phyloP scores from a whole-genome alignment of 495 filamentous ascomycete species.

The Xylaria nigripes region DNA sequence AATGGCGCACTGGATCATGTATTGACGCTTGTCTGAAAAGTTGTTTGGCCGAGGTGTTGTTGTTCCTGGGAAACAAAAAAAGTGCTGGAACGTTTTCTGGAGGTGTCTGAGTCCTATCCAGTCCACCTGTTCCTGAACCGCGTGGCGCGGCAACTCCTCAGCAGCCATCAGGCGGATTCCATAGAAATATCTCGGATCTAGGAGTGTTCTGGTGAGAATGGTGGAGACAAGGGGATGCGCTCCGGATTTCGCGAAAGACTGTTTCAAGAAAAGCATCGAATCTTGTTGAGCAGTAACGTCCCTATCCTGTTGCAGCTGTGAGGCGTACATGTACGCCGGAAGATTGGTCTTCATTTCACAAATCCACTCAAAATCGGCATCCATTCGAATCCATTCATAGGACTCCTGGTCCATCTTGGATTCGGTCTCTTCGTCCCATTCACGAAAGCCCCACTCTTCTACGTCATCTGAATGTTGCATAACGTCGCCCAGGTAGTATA shows the following conservation, averaged over 20 bases:
- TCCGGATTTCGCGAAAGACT: constrained; percentile 21
- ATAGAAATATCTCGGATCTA: constrained; percentile 89
- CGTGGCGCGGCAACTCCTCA: constrained; percentile 63
- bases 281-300: constrained; percentile 95
- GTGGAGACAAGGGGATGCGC: constrained; percentile 71
- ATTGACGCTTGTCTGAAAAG: constrained; percentile 74
- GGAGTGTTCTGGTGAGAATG: constrained; percentile 76
- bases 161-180: constrained; percentile 81
- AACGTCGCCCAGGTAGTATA: constrained; percentile 91
- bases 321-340: constrained; percentile 94
- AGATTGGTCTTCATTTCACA: constrained; percentile 66
- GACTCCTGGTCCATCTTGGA: constrained; percentile 87
- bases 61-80: constrained; percentile 65
- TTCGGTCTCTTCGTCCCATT: constrained; percentile 84
- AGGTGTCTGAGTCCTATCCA: constrained; percentile 82
- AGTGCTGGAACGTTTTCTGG: constrained; percentile 70
- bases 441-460: constrained; percentile 70
- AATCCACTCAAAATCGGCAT: constrained; percentile 98
- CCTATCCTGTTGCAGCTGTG: constrained; percentile 92
- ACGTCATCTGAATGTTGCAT: constrained; percentile 75
- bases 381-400: constrained; percentile 97
- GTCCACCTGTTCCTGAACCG: constrained; percentile 44
- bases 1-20: constrained; percentile 74
- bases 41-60: constrained; percentile 74
- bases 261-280: constrained; percentile 41